phyloP scores from a whole-genome alignment of 305 asterid genomes.

The Solanum hybrid region DNA sequence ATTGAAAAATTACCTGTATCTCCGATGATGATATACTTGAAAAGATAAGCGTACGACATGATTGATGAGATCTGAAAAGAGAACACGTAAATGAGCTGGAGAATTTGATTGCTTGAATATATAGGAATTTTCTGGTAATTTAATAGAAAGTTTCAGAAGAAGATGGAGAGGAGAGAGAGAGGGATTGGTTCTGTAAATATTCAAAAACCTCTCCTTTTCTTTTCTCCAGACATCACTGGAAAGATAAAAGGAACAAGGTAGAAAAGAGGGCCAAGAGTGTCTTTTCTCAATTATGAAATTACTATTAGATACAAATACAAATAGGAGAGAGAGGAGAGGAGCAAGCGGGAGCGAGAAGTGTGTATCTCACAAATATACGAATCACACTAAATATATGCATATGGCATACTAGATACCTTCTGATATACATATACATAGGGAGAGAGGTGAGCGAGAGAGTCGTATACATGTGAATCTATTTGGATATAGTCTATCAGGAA shows the following conservation, averaged over 20 bases:
- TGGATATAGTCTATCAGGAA: too few species aligned
- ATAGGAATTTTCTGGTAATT: not conserved
- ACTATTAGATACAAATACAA: not conserved
- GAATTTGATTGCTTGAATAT: not conserved
- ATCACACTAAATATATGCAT: too few species aligned
- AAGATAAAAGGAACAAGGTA: not conserved
- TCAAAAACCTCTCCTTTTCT: not conserved
- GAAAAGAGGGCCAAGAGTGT: not conserved
- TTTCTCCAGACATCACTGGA: not conserved
- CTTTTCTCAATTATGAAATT: not conserved
- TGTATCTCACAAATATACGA: too few species aligned
- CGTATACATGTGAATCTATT: not conserved
- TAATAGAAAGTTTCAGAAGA: not conserved
- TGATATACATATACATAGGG: too few species aligned
- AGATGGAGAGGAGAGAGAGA: not conserved
- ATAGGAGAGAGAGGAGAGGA: too few species aligned
- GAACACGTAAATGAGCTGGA: not conserved
- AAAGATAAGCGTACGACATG: conserved; percentile 75
- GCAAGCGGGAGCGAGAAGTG: too few species aligned
- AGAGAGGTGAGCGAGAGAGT: not conserved
- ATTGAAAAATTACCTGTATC: conserved; percentile 47
- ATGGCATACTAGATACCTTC: not conserved
- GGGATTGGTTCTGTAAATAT: not conserved
- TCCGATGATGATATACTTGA: conserved; percentile 80
- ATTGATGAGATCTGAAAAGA: not conserved